These are phyloP conservation scores for Yamadazyma kanchanaburiensis DNA, from an alignment of 1,139 yeast genomes.

Conservation along the genomic window DNA sequence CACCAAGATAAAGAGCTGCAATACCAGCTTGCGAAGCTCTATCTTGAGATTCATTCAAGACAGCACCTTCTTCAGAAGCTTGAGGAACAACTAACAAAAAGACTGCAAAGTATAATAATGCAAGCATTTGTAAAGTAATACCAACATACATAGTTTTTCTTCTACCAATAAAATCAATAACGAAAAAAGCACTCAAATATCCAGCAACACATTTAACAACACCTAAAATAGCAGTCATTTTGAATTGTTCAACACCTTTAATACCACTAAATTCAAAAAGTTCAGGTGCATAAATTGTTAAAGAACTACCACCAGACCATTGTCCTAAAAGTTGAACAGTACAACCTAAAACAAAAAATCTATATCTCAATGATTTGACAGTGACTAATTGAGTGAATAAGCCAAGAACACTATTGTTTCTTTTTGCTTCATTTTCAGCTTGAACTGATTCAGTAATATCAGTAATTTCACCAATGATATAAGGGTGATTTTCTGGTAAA, in stretches of 20 bases:
- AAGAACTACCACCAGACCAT: constrained; percentile 57
- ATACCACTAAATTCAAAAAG: constrained; percentile 47
- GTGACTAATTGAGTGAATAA: constrained; percentile 29
- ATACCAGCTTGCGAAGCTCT: constrained; percentile 44
- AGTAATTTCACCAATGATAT: constrained; percentile 44
- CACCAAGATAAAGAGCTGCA: constrained; percentile 47
- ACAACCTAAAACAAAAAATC: constrained; percentile 37
- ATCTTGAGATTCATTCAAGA: constrained; percentile 22
- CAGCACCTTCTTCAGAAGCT: constrained; percentile 23
- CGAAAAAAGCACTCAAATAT: constrained; percentile 37
- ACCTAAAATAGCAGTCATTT: constrained; percentile 42
- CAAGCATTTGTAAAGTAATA: constrained; percentile 24
- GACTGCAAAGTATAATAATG: constrained; percentile 34
- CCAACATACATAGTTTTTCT: constrained; percentile 32
- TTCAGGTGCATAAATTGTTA: constrained; percentile 52
- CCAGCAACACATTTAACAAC: constrained; percentile 40
- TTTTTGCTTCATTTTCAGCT: constrained; percentile 28
- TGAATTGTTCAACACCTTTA: constrained; percentile 24
- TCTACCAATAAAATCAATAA: constrained; percentile 41
- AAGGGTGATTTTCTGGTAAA: constrained; percentile 44
- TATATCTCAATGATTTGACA: constrained; percentile 32
- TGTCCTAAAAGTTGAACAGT: constrained; percentile 49
- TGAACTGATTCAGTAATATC: constrained; percentile 40
- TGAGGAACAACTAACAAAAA: constrained; percentile 41
- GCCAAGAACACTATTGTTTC: constrained; percentile 20